Evolutionary conservation across 495 filamentous ascomycete species (phyloP), one percentile per base, ranked within the genome.

Genomic region (Lophium mytilinum): DNA sequence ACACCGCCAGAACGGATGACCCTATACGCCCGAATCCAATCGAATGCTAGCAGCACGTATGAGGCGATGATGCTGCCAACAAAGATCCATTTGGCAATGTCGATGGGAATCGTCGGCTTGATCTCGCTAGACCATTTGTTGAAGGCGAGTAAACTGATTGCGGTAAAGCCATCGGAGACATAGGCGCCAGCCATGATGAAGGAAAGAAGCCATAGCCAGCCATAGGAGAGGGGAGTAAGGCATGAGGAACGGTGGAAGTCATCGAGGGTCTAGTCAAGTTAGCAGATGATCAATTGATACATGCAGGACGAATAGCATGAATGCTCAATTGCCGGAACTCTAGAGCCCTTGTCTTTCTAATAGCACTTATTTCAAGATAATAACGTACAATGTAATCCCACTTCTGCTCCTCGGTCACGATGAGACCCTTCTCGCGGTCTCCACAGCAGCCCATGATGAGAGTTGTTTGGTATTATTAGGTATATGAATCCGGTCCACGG

Each of bases 351-450:
- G 21, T 49, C 46, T 55, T 51, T 55, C 42, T 39, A 35, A 10
- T 10, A 34, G 4, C 3, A 52, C 14, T 55, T n/a, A n/a, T n/a
- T n/a, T n/a, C n/a, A n/a, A n/a, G 21, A 46, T 17, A 9, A n/a
- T 36, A 6, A 75, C 88, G 57, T 78, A 94, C 90, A 66, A 98
- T 89, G 63, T 89, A 95, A 64, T 90, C 88, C 89, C 93, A 98
- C 77, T 88, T 89, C 74, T 95, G 86, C 71, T 94, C 89, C 53
- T 89, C 77, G 39, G 76, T 72, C 46, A 89, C 81, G 48, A 81
- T 77, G 37, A 60, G 19, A 45, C 78, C 71, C 66, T 86, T 87
- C 65, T 87, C 80, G 60, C 86, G 76, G 63, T 84, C 80, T 47
- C 86, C 83, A 63, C 79, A 75, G 71, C 87, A 92, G 64, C 83